Percentiles rank a stretch among this genome's conserved stretches.
Conservation (phyloP, 352 stramenopile species). For the Paralagenidium karlingii region DNA sequence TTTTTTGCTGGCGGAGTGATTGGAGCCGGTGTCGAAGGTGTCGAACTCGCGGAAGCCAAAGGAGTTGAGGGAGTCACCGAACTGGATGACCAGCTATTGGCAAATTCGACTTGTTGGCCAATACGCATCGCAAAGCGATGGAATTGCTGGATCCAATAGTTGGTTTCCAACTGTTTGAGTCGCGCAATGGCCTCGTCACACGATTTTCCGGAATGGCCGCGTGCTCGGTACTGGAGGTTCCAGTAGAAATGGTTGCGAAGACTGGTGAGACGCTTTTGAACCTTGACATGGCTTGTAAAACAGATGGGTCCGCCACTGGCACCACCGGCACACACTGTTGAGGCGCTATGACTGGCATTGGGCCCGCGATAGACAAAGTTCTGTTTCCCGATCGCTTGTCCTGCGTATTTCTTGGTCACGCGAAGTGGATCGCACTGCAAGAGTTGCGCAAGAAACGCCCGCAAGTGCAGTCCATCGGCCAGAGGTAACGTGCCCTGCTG, state of each 20-base stretch:
- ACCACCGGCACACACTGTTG: no score
- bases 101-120: conserved; percentile 34
- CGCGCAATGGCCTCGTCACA: no score
- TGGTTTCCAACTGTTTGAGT: conserved; percentile 44
- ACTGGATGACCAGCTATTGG: no score
- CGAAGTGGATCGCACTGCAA: conserved; percentile 73
- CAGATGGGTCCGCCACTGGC: no score
- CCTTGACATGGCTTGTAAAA: conserved; percentile 67
- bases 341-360: no score
- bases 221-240: conserved; percentile 66
- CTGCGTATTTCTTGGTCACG: conserved; percentile 71
- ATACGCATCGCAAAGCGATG: conserved; percentile 52
- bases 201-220: conserved; percentile 33
- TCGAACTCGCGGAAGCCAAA: no score
- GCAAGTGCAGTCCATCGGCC: conserved; percentile 49
- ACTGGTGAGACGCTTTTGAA: conserved; percentile 66
- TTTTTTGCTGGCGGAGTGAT: no score
- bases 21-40: no score
- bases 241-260: conserved; percentile 76
- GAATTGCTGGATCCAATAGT: conserved; percentile 64
- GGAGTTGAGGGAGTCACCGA: no score
- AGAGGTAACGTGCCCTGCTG: conserved; percentile 54
- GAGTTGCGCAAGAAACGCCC: conserved; percentile 58
- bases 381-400: conserved; percentile 65
- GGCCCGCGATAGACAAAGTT: conserved; percentile 51